phyloP scores from a whole-genome alignment of 2,329 filamentous ascomycete species.

The Madurella fahalii region DNA sequence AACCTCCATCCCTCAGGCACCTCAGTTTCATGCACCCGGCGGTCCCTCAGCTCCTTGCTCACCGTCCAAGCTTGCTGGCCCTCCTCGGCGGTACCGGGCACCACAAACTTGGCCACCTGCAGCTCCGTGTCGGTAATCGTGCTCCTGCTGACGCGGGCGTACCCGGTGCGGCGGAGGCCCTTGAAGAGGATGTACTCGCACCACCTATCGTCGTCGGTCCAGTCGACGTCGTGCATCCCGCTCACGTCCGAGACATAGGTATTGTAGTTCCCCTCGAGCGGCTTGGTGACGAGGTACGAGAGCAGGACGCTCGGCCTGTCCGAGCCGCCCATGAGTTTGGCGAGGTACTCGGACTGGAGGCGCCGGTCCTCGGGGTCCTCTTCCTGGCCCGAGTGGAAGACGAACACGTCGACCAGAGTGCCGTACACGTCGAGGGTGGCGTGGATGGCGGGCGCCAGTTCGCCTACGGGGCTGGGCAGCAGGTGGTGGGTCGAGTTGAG shows the following conservation, averaged over 20 bases:
- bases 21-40: constrained; percentile 62
- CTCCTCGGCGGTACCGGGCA: constrained; percentile 65
- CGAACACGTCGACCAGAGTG: constrained; percentile 84
- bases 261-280: constrained; percentile 91
- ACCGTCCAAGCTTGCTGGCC: constrained; percentile 40
- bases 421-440: constrained; percentile 95
- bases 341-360: constrained; percentile 79
- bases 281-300: constrained; percentile 88
- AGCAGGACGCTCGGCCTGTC: constrained; percentile 78
- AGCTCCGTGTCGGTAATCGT: constrained; percentile 97
- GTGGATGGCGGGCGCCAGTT: constrained; percentile 92
- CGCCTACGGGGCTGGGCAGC: constrained; percentile 86
- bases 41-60: constrained; percentile 52
- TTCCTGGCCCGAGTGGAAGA: constrained; percentile 98
- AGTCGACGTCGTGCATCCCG: constrained; percentile 94
- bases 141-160: constrained; percentile 80
- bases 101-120: constrained; percentile 91
- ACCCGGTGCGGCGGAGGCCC: constrained; percentile 76
- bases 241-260: constrained; percentile 83
- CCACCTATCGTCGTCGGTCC: constrained; percentile 92
- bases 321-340: constrained; percentile 80
- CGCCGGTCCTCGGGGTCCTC: constrained; percentile 90
- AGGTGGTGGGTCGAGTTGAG: constrained; percentile 95
- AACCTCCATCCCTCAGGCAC: constrained; percentile 77
- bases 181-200: constrained; percentile 99